A percentile compares a stretch with the other conserved stretches of the same genome.
These are phyloP conservation scores for Gymnopilus junonius DNA, from an alignment of 768 basidiomycete species.

Conservation along the genomic window DNA sequence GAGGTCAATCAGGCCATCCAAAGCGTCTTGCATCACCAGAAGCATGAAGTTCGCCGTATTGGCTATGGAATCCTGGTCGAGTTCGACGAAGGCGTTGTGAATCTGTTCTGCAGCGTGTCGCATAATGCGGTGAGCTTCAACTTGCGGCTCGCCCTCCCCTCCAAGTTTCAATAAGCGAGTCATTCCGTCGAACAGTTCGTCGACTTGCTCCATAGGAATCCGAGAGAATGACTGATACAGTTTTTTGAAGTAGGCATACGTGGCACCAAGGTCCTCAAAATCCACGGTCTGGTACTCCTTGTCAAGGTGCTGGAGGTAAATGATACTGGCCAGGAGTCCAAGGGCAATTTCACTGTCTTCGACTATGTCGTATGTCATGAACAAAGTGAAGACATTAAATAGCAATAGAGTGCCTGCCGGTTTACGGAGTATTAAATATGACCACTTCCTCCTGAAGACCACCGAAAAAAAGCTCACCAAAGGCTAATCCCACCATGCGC, in stretches of 20 bases:
- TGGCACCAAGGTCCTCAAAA: slow-evolving; percentile 25
- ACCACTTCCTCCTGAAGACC: neutral
- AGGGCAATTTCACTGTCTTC: slow-evolving; percentile 32
- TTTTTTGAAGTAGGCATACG: slow-evolving; percentile 29
- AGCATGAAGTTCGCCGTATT: slow-evolving; percentile 26
- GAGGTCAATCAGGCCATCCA: slow-evolving; percentile 25
- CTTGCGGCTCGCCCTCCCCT: slow-evolving; percentile 18
- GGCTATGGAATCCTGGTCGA: slow-evolving; percentile 22
- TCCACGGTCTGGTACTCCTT: slow-evolving; percentile 29
- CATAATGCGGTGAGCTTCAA: slow-evolving; percentile 30
- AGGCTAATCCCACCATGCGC: slow-evolving; percentile 33
- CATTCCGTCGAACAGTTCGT: slow-evolving; percentile 27
- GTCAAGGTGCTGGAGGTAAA: slow-evolving; percentile 35
- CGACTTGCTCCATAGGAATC: slow-evolving; percentile 20
- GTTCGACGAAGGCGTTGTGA: slow-evolving; percentile 30
- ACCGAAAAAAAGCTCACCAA: slow-evolving; percentile 26
- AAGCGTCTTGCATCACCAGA: slow-evolving; percentile 24
- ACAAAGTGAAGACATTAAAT: slow-evolving; percentile 20
- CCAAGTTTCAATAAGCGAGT: slow-evolving; percentile 24
- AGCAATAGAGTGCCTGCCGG: slow-evolving; percentile 24
- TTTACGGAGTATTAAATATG: neutral
- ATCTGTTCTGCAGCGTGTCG: slow-evolving; percentile 30
- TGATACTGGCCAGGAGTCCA: slow-evolving; percentile 30
- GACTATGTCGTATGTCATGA: slow-evolving; percentile 26
- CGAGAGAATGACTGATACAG: slow-evolving; percentile 28